Base-by-base conservation (phyloP, 345 rosid species). In the Eucalyptus guilfoylei region DNA sequence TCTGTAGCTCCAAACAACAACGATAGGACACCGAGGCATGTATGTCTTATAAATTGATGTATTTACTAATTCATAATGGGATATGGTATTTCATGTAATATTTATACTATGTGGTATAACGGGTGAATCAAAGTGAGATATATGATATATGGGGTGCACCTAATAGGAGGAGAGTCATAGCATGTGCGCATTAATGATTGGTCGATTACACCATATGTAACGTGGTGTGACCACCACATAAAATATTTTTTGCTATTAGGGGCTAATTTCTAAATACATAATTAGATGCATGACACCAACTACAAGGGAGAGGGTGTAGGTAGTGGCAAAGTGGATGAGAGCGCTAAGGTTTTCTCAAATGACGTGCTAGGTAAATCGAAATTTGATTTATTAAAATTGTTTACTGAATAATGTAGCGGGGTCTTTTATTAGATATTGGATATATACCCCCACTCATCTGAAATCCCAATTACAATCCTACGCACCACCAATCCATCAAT, bases 171-270 rank as follows among this genome's bases (percentile, higher is more conserved):
- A 40, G 28, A 76, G 5, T 40, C 3, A 6, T 6, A 40, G 4
- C 9, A 21, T 11, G 2, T 4, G 5, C 2, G 0, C 15, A 37
- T 19, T 32, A 6, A 1, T 11, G 2, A 37, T 76, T 40, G 15
- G 7, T 37, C 2, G 3, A 37, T 76, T 30, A 62, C 15, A 30
- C 8, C 67, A 37, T 6, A 9, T 3, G 23, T 69, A 37, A 34
- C 1, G 7, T 17, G 26, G 4, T 3, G 13, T 69, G 40, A 72
- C 14, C 12, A 13, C 11, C 26, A 2, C 24, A 17, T 9, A 34
- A 69, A 67, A 67, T 32, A 32, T 37, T 67, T 67, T 64, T 67
- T 16, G 23, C 42, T 1, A 8, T 5, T 5, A 0, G 3, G 13
- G 44, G 81, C 47, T 24, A 19, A 76, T 37, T 76, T 76, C 83